Evolutionary conservation across 805 yeast species (phyloP), one percentile per base, ranked within the genome.

Genomic region (Candida rishiriensis): DNA sequence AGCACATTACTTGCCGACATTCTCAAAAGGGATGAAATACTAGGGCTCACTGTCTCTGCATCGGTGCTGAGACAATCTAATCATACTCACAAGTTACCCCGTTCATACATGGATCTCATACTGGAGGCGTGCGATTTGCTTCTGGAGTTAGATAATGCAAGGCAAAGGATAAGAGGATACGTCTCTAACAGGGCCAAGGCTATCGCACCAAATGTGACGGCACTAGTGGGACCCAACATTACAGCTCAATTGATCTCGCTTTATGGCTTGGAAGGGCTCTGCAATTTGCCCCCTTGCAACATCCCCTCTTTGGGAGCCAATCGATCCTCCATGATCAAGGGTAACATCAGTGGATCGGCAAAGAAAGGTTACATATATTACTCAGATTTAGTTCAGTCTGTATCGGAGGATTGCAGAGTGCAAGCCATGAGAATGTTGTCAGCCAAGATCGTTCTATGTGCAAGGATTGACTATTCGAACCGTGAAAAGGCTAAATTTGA

Each of bases 141-240:
- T 1, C 41, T 74, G 3, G 64, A 68, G 9, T 65, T 88, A 11
- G 68, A 72, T 36, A 63, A 59, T 0, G 64, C 77, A 1, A 68
- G 75, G 43, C 47, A 47, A 2, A 61, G 63, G 32, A 70, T 88
- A 9, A 71, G 79, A 1, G 45, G 57, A 1, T 84, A 74, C 53
- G 78, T 88, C 13, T 68, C 90, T 0, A 59, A 71, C 1, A 75
- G 79, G 52, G 70, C 86, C 17, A 65, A 74, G 2, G 57, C 63
- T 2, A 73, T 81, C 52, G 95, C 96, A 0, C 99, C 98, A 2
- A 91, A 93, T 60, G 64, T 87, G 1, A 71, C 87, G 3, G 78
- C 78, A 0, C 66, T 93, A 8, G 70, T 91, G 2, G 95, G 96
- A 0, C 69, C 95, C 0, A 67, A 75, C 6, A 75, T 85, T 0